Evolutionary conservation across 306 rosid genomes (phyloP).

Genomic region (Corylus americana): DNA sequence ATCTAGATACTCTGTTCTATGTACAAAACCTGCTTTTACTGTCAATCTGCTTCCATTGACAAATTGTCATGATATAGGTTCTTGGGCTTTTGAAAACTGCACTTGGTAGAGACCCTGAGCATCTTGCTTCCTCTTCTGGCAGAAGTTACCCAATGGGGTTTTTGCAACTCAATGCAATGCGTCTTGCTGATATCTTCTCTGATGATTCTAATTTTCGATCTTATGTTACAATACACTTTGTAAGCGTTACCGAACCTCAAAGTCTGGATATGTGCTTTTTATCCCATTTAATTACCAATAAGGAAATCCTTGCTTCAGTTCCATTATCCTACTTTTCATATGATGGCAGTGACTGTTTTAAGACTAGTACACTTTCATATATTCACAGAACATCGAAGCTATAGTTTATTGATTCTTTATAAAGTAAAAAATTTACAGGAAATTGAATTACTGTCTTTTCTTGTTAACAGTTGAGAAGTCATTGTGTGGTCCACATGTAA

Average conservation of each 20-base stretch:
- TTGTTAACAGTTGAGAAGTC: background rate
- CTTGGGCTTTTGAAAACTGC: conserved; percentile 74
- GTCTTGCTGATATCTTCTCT: conserved; percentile 87
- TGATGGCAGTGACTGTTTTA: background rate
- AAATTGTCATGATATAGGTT: conserved; percentile 50
- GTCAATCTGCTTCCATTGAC: conserved; percentile 20
- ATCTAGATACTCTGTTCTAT: conserved; percentile 7
- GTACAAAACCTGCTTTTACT: conserved; percentile 5
- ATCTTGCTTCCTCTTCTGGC: conserved; percentile 37
- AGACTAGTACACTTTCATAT: background rate
- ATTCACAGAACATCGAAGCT: background rate
- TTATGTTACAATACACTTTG: conserved; percentile 68
- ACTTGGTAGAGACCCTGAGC: conserved; percentile 57
- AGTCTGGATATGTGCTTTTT: background rate
- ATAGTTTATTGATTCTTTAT: conserved; percentile 9
- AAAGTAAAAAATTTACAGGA: background rate
- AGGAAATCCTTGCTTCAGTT: background rate
- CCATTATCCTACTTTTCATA: background rate
- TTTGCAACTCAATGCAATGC: conserved; percentile 97
- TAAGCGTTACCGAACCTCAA: conserved; percentile 38
- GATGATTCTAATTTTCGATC: conserved; percentile 96
- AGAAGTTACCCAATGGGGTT: conserved; percentile 69
- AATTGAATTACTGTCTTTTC: background rate
- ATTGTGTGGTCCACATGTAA: conserved; percentile 26
- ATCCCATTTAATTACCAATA: background rate